Conservation (phyloP, 1,284 basidiomycete genomes). For the Apiotrichum laibachii region DNA sequence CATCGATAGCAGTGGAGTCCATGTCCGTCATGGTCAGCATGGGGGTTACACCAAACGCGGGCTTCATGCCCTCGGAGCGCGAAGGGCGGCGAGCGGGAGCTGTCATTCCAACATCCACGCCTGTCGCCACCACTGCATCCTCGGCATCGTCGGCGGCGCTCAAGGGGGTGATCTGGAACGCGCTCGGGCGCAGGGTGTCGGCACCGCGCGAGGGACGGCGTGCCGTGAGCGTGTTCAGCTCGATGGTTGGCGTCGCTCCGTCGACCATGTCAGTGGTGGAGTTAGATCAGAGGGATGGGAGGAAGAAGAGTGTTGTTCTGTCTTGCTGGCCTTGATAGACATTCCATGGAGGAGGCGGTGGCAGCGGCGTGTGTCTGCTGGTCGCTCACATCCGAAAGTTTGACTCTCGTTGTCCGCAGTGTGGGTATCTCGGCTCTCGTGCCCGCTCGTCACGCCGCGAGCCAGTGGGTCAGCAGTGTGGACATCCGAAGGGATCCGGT, state of each 20-base stretch:
- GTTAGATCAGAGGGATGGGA: no score
- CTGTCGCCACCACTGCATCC: not conserved
- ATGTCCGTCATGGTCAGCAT: not conserved
- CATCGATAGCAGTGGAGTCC: not conserved
- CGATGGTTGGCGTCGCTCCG: not conserved
- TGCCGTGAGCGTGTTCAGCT: not conserved
- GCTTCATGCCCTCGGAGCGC: not conserved
- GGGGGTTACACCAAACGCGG: conserved; percentile 1
- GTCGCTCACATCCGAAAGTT: no score
- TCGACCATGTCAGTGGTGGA: not conserved
- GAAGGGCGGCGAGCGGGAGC: not conserved
- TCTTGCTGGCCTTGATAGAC: no score
- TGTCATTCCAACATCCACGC: not conserved
- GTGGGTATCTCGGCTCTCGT: no score
- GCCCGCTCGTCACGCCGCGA: no score
- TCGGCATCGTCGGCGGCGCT: not conserved
- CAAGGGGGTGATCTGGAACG: conserved; percentile 4
- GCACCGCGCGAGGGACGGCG: not conserved
- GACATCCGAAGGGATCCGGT: no score
- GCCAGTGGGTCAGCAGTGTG: no score
- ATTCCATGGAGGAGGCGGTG: no score
- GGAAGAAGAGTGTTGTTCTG: no score
- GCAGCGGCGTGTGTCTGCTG: no score
- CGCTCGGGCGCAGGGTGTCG: not conserved
- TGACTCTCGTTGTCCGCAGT: no score